Conservation (phyloP, 2,329 filamentous ascomycete genomes). For the Penicillium sclerotigenum region DNA sequence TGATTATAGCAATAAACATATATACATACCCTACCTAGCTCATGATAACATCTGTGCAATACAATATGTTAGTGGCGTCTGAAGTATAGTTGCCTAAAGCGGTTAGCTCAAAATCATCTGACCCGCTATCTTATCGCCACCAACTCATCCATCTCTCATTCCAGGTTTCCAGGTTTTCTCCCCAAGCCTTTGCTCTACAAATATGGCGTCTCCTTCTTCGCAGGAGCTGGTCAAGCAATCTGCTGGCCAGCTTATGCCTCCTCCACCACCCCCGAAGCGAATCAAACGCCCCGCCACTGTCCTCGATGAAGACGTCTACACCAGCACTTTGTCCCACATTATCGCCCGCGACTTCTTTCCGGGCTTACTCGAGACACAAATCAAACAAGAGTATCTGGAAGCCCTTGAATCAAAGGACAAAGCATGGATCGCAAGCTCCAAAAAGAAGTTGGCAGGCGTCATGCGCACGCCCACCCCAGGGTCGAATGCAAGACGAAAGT, state of each 20-base stretch:
- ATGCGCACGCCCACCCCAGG: conserved; percentile 80
- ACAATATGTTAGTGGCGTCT: neutral
- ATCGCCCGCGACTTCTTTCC: conserved; percentile 97
- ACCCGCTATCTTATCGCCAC: conserved; percentile 18
- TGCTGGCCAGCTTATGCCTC: conserved; percentile 71
- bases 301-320: conserved; percentile 92
- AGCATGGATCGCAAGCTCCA: conserved; percentile 81
- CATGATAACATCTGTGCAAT: neutral
- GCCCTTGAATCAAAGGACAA: conserved; percentile 82
- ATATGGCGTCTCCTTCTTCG: conserved; percentile 28
- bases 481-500: conserved; percentile 17
- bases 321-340: conserved; percentile 83
- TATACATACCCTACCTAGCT: no score
- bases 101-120: conserved; percentile 13
- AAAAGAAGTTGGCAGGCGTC: conserved; percentile 66
- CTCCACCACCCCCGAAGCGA: conserved; percentile 77
- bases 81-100: conserved; percentile 3
- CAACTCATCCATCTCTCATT: conserved; percentile 6
- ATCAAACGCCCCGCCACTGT: conserved; percentile 88
- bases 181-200: conserved; percentile 1
- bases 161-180: neutral
- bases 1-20: no score
- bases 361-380: conserved; percentile 77
- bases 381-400: conserved; percentile 87
- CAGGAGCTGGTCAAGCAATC: conserved; percentile 38